Evolutionary conservation across 164 flowering plant genomes (phyloP).

Genomic region (Dillenia turbinata): DNA sequence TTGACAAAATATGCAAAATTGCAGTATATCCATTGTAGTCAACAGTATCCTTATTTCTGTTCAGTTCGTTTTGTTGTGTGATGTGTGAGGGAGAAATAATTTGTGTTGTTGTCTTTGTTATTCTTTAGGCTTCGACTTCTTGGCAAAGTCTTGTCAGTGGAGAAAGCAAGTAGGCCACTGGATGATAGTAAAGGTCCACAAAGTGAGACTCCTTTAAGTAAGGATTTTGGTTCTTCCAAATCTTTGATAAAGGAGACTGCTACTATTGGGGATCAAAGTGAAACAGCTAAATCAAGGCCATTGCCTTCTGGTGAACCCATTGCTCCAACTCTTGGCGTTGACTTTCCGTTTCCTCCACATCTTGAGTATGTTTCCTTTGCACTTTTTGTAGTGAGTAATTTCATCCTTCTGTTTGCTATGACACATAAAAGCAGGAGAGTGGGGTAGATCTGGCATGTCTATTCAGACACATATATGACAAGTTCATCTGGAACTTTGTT

Average conservation of each 20-base stretch:
- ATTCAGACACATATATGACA: too few relatives aligned
- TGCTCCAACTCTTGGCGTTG: slow-evolving; percentile 83
- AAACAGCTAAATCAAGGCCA: slow-evolving; percentile 24
- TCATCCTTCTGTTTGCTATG: too few relatives aligned
- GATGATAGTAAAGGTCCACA: slow-evolving; percentile 22
- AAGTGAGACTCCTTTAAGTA: slow-evolving; percentile 22
- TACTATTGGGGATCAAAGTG: slow-evolving; percentile 14
- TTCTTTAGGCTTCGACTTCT: slow-evolving; percentile 71
- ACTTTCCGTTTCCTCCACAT: slow-evolving; percentile 93
- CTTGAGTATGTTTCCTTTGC: slow-evolving; percentile 63
- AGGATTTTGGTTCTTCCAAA: slow-evolving; percentile 20
- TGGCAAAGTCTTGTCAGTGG: slow-evolving; percentile 82
- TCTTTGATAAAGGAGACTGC: slow-evolving; percentile 27
- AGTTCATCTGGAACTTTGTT: too few relatives aligned
- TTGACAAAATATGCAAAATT: too few relatives aligned
- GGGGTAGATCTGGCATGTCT: too few relatives aligned
- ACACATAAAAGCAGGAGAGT: too few relatives aligned
- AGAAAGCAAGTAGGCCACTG: slow-evolving; percentile 42
- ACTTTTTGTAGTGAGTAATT: background rate
- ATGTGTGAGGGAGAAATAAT: background rate
- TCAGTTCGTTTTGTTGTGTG: background rate
- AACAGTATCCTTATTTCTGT: too few relatives aligned
- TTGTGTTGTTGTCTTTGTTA: slow-evolving; percentile 8
- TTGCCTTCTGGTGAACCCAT: slow-evolving; percentile 55
- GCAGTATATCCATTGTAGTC: too few relatives aligned